Evolutionary conservation across 495 filamentous ascomycete genomes (phyloP).

Genomic region (Penicillium malachiteum): DNA sequence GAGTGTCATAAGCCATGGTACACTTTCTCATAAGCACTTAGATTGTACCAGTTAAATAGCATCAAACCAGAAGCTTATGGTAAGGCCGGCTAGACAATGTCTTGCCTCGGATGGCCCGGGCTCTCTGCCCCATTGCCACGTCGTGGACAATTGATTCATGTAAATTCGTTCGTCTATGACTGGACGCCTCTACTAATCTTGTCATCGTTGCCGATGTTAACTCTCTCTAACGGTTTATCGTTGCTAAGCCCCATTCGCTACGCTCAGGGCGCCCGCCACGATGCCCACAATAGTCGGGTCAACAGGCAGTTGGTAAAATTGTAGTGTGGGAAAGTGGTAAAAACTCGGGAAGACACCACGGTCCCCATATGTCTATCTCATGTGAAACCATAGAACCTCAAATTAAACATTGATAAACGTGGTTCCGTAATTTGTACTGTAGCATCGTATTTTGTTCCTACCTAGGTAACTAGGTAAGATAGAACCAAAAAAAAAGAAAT

Average conservation of each 20-base stretch:
- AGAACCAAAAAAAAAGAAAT: constrained; percentile 3
- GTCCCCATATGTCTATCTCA: background rate
- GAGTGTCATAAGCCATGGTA: too few species aligned
- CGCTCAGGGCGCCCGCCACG: background rate
- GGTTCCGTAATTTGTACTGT: background rate
- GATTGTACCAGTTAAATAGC: background rate
- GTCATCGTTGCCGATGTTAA: too few species aligned
- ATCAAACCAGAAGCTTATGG: background rate
- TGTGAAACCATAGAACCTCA: background rate
- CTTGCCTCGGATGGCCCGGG: background rate
- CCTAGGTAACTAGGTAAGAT: too few species aligned
- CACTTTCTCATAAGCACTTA: background rate
- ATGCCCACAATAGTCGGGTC: background rate
- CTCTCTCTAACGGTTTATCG: background rate
- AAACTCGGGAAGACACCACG: background rate
- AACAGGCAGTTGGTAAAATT: background rate
- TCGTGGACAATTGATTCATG: background rate
- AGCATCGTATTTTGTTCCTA: too few species aligned
- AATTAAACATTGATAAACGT: background rate
- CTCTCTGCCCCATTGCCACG: background rate
- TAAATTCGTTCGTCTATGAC: too few species aligned
- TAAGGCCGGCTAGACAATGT: background rate
- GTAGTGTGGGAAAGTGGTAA: background rate
- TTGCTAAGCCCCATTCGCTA: background rate
- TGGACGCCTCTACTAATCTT: too few species aligned